phyloP scores from a whole-genome alignment of 768 basidiomycete species.

The Tricholoma bakamatsutake region DNA sequence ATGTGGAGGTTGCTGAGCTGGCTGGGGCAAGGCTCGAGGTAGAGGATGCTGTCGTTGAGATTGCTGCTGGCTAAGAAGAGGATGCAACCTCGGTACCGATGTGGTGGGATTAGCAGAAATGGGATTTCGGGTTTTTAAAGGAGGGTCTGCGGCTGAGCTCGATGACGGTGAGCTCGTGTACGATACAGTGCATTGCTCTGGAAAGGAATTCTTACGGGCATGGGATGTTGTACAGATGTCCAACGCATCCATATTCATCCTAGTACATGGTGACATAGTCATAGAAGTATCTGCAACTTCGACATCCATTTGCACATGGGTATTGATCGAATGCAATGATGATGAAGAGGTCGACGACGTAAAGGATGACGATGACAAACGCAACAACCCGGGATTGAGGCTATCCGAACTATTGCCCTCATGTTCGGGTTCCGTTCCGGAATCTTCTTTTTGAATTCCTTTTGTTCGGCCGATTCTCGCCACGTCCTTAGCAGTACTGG shows the following conservation, averaged over 20 bases:
- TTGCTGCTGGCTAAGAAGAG: constrained; percentile 11
- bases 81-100: constrained; percentile 10
- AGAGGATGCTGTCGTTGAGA: constrained; percentile 5
- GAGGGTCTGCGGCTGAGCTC: neutral
- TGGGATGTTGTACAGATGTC: neutral
- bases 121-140: neutral
- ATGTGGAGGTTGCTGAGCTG: constrained; percentile 1
- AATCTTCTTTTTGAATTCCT: constrained; percentile 5
- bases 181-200: neutral
- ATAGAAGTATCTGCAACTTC: constrained; percentile 1
- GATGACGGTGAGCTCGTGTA: neutral
- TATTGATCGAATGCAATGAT: constrained; percentile 1
- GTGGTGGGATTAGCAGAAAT: neutral
- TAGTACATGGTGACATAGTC: constrained; percentile 1
- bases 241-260: constrained; percentile 6
- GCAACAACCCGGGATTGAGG: neutral
- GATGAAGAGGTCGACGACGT: constrained; percentile 2
- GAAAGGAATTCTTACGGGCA: neutral
- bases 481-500: neutral
- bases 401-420: neutral
- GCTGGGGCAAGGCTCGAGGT: constrained; percentile 1
- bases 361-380: constrained; percentile 5
- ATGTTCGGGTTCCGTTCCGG: neutral
- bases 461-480: constrained; percentile 4
- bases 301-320: neutral